Percentiles rank a stretch among this genome's conserved stretches.
Evolutionary conservation across 2,329 filamentous ascomycete genomes (phyloP).

Genomic region (Lachnellula occidentalis): DNA sequence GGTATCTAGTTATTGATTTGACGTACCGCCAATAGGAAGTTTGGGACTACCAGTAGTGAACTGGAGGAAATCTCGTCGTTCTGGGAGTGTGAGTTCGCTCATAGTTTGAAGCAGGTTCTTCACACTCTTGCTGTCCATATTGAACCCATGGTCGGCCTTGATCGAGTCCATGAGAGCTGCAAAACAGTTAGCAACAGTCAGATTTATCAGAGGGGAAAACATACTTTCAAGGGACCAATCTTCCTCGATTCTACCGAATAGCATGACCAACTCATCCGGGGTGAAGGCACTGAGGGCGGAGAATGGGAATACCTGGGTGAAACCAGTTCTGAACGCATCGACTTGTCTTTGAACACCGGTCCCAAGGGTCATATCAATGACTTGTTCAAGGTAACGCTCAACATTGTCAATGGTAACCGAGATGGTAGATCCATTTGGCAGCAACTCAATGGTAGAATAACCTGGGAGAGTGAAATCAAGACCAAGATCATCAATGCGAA

Average conservation of each 20-base stretch:
- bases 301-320: constrained; percentile 95
- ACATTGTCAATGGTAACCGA: constrained; percentile 87
- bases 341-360: constrained; percentile 82
- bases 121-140: constrained; percentile 95
- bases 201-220: constrained; percentile 32
- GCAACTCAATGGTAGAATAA: constrained; percentile 78
- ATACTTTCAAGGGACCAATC: constrained; percentile 97
- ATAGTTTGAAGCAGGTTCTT: constrained; percentile 90
- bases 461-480: constrained; percentile 94
- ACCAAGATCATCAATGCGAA: constrained; percentile 76
- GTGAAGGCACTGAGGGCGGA: constrained; percentile 89
- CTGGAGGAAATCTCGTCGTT: constrained; percentile 90
- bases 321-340: constrained; percentile 84
- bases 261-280: constrained; percentile 86
- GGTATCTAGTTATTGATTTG: background rate
- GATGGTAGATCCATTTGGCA: constrained; percentile 67
- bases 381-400: constrained; percentile 78
- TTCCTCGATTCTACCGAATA: constrained; percentile 89
- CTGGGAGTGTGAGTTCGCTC: constrained; percentile 71
- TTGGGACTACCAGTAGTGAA: constrained; percentile 98
- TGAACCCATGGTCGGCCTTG: constrained; percentile 97
- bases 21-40: constrained; percentile 90
- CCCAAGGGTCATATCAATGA: constrained; percentile 89
- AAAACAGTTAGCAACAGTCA: constrained; percentile 10
- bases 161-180: constrained; percentile 93